These are phyloP conservation scores for Ophiostoma sp. DNA, from an alignment of 2,329 filamentous ascomycete genomes.

Conservation along the genomic window DNA sequence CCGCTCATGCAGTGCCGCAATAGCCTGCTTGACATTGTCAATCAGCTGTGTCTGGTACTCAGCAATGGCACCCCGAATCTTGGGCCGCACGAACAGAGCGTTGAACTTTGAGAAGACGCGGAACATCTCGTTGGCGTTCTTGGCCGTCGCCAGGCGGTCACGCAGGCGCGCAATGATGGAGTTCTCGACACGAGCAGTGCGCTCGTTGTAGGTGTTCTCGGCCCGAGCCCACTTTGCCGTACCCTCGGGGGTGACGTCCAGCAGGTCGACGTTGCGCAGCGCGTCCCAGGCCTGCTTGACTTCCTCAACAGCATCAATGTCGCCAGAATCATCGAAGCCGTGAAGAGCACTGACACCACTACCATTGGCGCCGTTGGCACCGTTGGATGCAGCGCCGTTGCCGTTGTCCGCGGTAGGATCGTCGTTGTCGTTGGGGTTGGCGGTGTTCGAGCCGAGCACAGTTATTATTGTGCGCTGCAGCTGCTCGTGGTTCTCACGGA, in stretches of 20 bases:
- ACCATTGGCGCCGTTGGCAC: slow-evolving; percentile 42
- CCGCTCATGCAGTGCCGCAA: slow-evolving; percentile 84
- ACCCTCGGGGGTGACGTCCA: slow-evolving; percentile 85
- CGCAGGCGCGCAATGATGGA: slow-evolving; percentile 93
- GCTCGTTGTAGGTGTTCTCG: slow-evolving; percentile 94
- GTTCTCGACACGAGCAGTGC: slow-evolving; percentile 94
- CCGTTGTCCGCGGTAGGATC: slow-evolving; percentile 16
- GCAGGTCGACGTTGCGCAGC: slow-evolving; percentile 86
- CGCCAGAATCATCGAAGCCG: slow-evolving; percentile 81
- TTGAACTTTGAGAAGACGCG: slow-evolving; percentile 99
- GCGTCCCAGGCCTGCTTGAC: slow-evolving; percentile 92
- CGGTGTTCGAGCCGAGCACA: slow-evolving; percentile 73
- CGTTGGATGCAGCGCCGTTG: background rate
- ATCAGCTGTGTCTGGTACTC: slow-evolving; percentile 98
- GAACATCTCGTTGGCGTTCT: slow-evolving; percentile 99
- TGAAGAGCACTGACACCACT: slow-evolving; percentile 47
- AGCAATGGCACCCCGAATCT: slow-evolving; percentile 94
- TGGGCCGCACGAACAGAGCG: slow-evolving; percentile 94
- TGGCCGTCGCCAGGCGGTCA: slow-evolving; percentile 88
- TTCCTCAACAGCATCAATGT: slow-evolving; percentile 94
- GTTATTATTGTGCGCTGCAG: slow-evolving; percentile 94
- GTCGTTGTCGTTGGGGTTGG: slow-evolving; percentile 28
- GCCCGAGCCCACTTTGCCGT: slow-evolving; percentile 90
- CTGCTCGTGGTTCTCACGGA: slow-evolving; percentile 96
- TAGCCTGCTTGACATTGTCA: slow-evolving; percentile 95